Evolutionary conservation across 306 rosid species (phyloP).

Genomic region (Citrullus amarus): DNA sequence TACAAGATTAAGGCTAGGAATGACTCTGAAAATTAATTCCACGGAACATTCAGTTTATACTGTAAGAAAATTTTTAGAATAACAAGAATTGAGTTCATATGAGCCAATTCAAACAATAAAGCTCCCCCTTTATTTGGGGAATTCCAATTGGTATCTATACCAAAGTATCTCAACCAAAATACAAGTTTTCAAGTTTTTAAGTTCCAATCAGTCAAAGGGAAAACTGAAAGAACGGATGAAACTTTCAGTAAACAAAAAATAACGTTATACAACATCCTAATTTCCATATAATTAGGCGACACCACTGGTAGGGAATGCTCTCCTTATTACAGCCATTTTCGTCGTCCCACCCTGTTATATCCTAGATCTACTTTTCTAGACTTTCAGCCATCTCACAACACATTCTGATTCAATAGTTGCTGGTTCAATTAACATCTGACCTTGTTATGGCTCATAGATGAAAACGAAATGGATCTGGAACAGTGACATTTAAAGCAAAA

Average conservation of each 20-base stretch:
- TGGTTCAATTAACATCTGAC: background rate
- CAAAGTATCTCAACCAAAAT: background rate
- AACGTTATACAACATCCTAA: background rate
- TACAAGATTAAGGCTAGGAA: background rate
- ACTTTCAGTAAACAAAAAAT: background rate
- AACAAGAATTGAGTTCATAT: background rate
- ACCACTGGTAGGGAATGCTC: background rate
- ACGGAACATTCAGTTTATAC: background rate
- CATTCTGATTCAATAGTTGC: background rate
- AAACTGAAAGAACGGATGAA: background rate
- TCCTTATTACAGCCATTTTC: background rate
- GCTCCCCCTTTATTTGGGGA: background rate
- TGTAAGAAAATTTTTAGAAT: background rate
- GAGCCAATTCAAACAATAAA: background rate
- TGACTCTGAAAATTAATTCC: background rate
- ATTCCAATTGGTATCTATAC: background rate
- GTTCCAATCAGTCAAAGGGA: background rate
- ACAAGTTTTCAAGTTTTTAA: background rate
- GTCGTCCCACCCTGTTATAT: background rate
- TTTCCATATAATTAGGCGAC: background rate
- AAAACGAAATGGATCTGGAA: background rate
- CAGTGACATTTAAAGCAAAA: background rate
- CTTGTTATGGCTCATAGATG: background rate
- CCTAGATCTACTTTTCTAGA: background rate
- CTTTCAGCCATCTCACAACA: background rate